Conservation (phyloP, 805 yeast genomes). For the Pichia cabralensis region DNA sequence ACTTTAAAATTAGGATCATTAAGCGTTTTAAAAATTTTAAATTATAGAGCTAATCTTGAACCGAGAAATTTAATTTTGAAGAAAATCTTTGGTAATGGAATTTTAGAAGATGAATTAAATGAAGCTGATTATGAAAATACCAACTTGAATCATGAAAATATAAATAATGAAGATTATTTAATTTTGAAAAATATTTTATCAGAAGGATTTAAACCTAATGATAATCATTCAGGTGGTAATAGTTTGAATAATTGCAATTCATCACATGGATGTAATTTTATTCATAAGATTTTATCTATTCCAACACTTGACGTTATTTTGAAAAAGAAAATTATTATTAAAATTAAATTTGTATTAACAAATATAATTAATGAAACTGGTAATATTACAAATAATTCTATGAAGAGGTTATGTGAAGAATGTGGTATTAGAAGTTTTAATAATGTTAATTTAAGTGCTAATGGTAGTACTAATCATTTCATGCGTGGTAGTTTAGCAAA, state of each 20-base stretch:
- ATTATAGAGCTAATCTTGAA: slow-evolving; percentile 52
- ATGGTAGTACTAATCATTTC: slow-evolving; percentile 4
- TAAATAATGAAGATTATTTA: slow-evolving; percentile 2
- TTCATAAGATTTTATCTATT: slow-evolving; percentile 69
- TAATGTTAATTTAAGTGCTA: slow-evolving; percentile 8
- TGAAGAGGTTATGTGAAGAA: slow-evolving; percentile 83
- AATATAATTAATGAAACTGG: slow-evolving; percentile 49
- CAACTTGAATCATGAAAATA: slow-evolving; percentile 7
- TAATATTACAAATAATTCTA: slow-evolving; percentile 57
- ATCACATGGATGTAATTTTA: slow-evolving; percentile 56
- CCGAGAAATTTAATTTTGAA: slow-evolving; percentile 54
- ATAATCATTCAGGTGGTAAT: too few relatives aligned
- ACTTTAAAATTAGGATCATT: slow-evolving; percentile 63
- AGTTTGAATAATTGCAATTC: too few relatives aligned
- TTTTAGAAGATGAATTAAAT: slow-evolving; percentile 14
- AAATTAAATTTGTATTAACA: slow-evolving; percentile 52
- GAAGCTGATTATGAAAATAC: too few relatives aligned
- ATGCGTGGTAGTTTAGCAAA: too few relatives aligned
- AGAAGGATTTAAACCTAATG: too few relatives aligned
- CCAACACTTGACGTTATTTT: slow-evolving; percentile 51
- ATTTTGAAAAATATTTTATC: slow-evolving; percentile 41
- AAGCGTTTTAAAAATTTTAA: slow-evolving; percentile 70
- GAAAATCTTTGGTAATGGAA: slow-evolving; percentile 48
- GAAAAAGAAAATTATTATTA: slow-evolving; percentile 47
- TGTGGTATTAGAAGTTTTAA: slow-evolving; percentile 50